Conservation (phyloP, 2,329 filamentous ascomycete genomes). For the Xylaria sp. region DNA sequence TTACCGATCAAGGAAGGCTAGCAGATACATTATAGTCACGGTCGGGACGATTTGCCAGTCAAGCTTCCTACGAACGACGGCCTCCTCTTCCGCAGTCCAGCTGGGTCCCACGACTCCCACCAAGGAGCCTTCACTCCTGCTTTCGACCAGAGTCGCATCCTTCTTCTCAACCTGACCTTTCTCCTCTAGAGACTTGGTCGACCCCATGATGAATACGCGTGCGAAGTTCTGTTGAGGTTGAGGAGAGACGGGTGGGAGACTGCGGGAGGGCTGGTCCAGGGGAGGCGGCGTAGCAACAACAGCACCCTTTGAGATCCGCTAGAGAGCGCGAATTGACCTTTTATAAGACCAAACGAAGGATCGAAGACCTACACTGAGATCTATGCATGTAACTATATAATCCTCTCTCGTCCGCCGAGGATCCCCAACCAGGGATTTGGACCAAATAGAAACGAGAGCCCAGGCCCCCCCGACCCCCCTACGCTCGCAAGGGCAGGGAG, state of each 20-base stretch:
- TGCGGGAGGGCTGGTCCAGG: not conserved
- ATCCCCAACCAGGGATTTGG: slow-evolving; percentile 17
- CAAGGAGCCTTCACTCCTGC: slow-evolving; percentile 33
- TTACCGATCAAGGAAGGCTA: slow-evolving; percentile 51
- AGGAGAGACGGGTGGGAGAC: not conserved
- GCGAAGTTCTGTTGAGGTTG: not conserved
- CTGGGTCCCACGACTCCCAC: slow-evolving; percentile 37
- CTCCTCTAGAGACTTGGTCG: slow-evolving; percentile 27
- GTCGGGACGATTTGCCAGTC: slow-evolving; percentile 56
- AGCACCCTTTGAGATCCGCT: not conserved
- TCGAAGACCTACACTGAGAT: not conserved
- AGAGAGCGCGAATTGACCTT: not conserved
- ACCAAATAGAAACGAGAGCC: slow-evolving; percentile 10
- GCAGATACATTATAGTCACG: slow-evolving; percentile 55
- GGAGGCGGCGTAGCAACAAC: not conserved
- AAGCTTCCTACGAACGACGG: slow-evolving; percentile 51
- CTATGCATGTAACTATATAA: not conserved
- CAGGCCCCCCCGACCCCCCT: slow-evolving; percentile 18
- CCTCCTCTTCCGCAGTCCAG: slow-evolving; percentile 57
- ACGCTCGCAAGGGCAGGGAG: not conserved
- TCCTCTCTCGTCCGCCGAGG: slow-evolving; percentile 7
- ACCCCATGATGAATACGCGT: slow-evolving; percentile 28
- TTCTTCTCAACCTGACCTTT: slow-evolving; percentile 27
- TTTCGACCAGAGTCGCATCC: slow-evolving; percentile 31
- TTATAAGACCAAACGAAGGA: not conserved